Evolutionary conservation across 1,284 basidiomycete genomes (phyloP).

Genomic region (Papiliotrema fonsecae): DNA sequence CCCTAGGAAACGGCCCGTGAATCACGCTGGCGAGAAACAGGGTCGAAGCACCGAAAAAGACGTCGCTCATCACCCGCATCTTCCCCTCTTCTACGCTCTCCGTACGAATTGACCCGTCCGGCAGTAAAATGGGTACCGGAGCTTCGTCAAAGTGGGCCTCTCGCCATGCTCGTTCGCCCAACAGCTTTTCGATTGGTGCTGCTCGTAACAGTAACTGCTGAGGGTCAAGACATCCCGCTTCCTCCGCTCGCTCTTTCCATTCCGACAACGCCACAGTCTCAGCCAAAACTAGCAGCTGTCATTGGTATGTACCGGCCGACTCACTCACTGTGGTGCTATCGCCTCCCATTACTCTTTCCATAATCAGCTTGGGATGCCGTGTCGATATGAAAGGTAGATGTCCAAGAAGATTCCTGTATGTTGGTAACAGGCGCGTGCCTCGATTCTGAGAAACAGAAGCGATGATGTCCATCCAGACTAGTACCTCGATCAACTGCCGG

Average conservation of each 20-base stretch:
- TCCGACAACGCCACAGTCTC: constrained; percentile 60
- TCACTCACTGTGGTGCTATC: constrained; percentile 52
- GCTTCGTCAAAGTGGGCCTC: constrained; percentile 2
- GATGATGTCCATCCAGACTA: constrained; percentile 79
- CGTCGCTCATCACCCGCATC: constrained; percentile 13
- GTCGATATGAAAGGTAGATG: constrained; percentile 45
- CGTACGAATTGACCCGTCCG: not conserved
- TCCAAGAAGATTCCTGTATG: constrained; percentile 56
- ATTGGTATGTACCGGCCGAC: constrained; percentile 8
- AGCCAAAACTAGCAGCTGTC: constrained; percentile 67
- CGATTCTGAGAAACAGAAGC: constrained; percentile 62
- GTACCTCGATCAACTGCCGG: constrained; percentile 20
- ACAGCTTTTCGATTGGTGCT: constrained; percentile 53
- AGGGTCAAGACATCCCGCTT: constrained; percentile 44
- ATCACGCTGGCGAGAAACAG: constrained; percentile 19
- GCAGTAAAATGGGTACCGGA: not conserved
- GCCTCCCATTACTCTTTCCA: constrained; percentile 75
- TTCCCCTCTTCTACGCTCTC: not conserved
- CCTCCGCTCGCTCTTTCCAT: constrained; percentile 57
- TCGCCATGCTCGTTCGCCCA: constrained; percentile 18
- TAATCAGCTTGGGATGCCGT: constrained; percentile 48
- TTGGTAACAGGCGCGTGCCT: constrained; percentile 56
- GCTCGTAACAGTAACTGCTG: constrained; percentile 58
- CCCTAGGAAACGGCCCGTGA: constrained; percentile 21
- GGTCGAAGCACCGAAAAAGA: constrained; percentile 19